Percentiles rank a stretch among this genome's conserved stretches.
Evolutionary conservation across 352 stramenopile genomes (phyloP).

Genomic region (Plasmopara halstedii): DNA sequence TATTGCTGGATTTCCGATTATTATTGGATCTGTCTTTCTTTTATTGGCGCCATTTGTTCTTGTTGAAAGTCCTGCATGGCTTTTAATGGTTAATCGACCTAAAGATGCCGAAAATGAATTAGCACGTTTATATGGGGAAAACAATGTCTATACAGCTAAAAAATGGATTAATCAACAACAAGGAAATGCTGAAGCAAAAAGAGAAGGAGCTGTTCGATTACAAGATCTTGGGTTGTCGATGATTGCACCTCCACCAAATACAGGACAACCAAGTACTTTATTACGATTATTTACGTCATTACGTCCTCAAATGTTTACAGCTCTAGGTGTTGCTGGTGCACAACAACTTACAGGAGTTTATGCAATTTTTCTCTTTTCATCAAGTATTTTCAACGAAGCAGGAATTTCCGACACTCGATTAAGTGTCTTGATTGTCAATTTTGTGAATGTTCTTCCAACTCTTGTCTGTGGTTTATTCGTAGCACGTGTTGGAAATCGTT

Average conservation of each 20-base stretch:
- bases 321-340: slow-evolving; percentile 28
- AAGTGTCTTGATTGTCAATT: slow-evolving; percentile 41
- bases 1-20: slow-evolving; percentile 21
- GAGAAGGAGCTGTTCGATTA: slow-evolving; percentile 10
- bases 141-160: slow-evolving; percentile 16
- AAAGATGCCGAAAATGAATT: slow-evolving; percentile 19
- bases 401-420: slow-evolving; percentile 43
- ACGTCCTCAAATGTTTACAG: slow-evolving; percentile 32
- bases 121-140: slow-evolving; percentile 21
- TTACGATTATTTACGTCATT: slow-evolving; percentile 11
- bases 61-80: slow-evolving; percentile 37
- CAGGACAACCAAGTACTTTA: slow-evolving; percentile 14
- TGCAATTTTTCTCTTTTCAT: slow-evolving; percentile 63
- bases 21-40: neutral
- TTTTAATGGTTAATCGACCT: slow-evolving; percentile 16
- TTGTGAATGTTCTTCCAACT: slow-evolving; percentile 45
- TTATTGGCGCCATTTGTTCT: slow-evolving; percentile 18
- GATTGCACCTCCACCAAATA: slow-evolving; percentile 3
- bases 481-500: slow-evolving; percentile 31
- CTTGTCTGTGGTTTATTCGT: slow-evolving; percentile 28
- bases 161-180: slow-evolving; percentile 17
- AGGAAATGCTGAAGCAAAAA: slow-evolving; percentile 8
- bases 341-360: slow-evolving; percentile 59
- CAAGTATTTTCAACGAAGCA: slow-evolving; percentile 42
- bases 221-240: slow-evolving; percentile 15